A percentile compares a stretch with the other conserved stretches of the same genome.
Evolutionary conservation across 306 rosid genomes (phyloP).

Genomic region (Glycine soja): DNA sequence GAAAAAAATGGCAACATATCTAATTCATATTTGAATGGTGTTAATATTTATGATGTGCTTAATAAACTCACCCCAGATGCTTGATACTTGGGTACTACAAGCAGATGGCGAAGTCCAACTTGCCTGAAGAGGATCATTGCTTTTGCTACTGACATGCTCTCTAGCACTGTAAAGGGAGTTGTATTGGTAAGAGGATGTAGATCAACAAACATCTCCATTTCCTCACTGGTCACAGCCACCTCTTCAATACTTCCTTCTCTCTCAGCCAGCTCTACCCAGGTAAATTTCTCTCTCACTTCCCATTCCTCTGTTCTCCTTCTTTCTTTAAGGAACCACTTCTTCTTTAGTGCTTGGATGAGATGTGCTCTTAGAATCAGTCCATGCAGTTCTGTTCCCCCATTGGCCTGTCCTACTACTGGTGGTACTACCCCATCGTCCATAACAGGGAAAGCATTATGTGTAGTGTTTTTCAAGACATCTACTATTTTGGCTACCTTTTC

Average conservation of each 20-base stretch:
- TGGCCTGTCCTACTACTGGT: constrained; percentile 55
- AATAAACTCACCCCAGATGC: constrained; percentile 77
- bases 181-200: constrained; percentile 90
- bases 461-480: constrained; percentile 78
- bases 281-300: constrained; percentile 89
- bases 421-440: constrained; percentile 64
- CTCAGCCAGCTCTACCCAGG: constrained; percentile 81
- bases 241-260: constrained; percentile 76
- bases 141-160: constrained; percentile 81
- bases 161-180: constrained; percentile 80
- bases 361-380: constrained; percentile 88
- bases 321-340: constrained; percentile 83
- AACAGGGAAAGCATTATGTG: constrained; percentile 87
- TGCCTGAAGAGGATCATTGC: constrained; percentile 89
- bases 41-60: constrained; percentile 18
- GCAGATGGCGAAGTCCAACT: constrained; percentile 90
- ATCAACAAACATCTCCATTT: constrained; percentile 90
- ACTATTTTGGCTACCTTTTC: constrained; percentile 81
- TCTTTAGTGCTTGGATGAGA: constrained; percentile 75
- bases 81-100: constrained; percentile 77
- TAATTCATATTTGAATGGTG: constrained; percentile 34
- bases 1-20: not conserved
- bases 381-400: constrained; percentile 69
- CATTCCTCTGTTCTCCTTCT: constrained; percentile 80
- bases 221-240: constrained; percentile 71